phyloP scores from a whole-genome alignment of 75 land plant genomes.

The Cupressus sempervirens region DNA sequence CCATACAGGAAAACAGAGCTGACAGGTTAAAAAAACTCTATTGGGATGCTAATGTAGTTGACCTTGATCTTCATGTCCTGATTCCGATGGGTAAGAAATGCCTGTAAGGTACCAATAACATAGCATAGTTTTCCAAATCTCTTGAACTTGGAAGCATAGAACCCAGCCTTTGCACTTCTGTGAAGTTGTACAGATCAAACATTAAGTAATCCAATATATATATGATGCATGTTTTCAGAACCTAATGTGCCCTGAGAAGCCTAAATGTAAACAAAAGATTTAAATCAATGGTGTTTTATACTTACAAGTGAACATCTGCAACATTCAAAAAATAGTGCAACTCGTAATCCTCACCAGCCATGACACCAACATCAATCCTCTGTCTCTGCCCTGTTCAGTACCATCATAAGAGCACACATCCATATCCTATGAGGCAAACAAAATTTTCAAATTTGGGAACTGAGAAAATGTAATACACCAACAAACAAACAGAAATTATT shows the following conservation, averaged over 20 bases:
- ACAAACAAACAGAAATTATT: not conserved
- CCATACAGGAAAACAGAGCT: not conserved
- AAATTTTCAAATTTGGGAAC: not conserved
- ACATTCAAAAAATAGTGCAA: constrained; percentile 83
- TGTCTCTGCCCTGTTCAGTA: constrained; percentile 43
- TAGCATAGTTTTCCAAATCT: constrained; percentile 88
- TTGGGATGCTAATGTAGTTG: not conserved
- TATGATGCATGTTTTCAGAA: not conserved
- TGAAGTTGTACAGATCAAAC: constrained; percentile 14
- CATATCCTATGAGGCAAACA: not conserved
- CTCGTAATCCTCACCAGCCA: constrained; percentile 34
- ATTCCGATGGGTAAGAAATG: constrained; percentile 68
- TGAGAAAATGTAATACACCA: too few relatives aligned
- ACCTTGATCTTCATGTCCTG: constrained; percentile 82
- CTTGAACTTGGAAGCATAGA: constrained; percentile 67
- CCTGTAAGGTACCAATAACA: constrained; percentile 87
- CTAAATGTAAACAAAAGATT: not conserved
- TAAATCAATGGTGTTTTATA: not conserved
- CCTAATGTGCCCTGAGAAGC: not conserved
- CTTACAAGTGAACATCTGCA: constrained; percentile 93
- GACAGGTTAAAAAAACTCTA: not conserved
- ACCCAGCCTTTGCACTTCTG: constrained; percentile 98
- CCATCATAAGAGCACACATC: constrained; percentile 1
- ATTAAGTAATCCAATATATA: not conserved
- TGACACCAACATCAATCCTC: constrained; percentile 68